Base-by-base conservation (phyloP, 2,329 filamentous ascomycete genomes). In the Orbilia ellipsospora region DNA sequence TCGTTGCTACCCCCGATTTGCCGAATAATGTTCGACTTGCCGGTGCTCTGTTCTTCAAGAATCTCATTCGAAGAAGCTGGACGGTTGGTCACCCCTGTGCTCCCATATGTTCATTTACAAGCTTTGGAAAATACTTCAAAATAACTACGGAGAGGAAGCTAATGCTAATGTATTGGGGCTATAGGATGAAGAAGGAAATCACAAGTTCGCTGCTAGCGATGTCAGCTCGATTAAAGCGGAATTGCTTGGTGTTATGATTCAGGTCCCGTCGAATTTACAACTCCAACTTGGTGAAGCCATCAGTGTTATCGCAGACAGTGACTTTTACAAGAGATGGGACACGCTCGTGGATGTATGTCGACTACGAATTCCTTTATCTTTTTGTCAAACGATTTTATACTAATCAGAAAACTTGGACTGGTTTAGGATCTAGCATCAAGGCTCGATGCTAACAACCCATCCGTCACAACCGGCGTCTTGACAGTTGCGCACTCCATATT, bases 401-500 rank as follows among this genome's bases (percentile, higher is more conserved):
- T 60, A 54, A n/a, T 52, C 54, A 40, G 50, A 7, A 55, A 40
- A 10, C 10, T 36, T 36, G 31, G 31, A 36, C 31, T 10, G 31
- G 20, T 36, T 31, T 72, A 77, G 73, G 73, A 77, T 26, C 66
- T 77, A 28, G 73, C 67, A 20, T 72, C 66, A 20, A 72, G 63
- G 40, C 61, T 77, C 4, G 90, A 90, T 78, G 87, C 93, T 82
- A 99, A 98, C 83, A 92, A 94, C 80, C 72, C 64, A 48, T 23
- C 72, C 23, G 72, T 75, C 51, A 75, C 72, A 68, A 60, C 59
- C 26, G 96, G 95, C 78, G 95, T 99, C 16, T 86, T 99, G 75
- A 93, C 97, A 83, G 95, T 99, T 52, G 96, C 96, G 79, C 95
- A 99, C 84, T 98, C 95, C 57, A 98, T 99, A 80, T 99, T 98